A percentile compares a stretch with the other conserved stretches of the same genome.
These are phyloP conservation scores for Zymoseptoria tritici DNA, from an alignment of 2,329 filamentous ascomycete genomes.

Conservation along the genomic window DNA sequence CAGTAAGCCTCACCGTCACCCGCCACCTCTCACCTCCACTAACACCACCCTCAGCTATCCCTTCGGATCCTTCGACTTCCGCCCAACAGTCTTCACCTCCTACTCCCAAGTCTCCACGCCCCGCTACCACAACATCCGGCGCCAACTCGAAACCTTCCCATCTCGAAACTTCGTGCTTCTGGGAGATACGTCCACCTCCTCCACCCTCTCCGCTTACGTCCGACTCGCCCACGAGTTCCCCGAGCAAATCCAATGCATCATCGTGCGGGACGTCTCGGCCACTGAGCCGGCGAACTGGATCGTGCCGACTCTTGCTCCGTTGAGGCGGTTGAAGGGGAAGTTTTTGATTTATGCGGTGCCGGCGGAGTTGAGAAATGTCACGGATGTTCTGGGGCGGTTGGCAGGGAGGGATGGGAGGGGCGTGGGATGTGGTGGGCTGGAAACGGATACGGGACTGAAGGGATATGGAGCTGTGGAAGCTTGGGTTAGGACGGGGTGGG, in stretches of 20 bases:
- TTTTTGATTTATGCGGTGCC: background rate
- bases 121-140: conserved; percentile 10
- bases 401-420: background rate
- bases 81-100: conserved; percentile 13
- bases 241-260: conserved; percentile 20
- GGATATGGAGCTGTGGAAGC: background rate
- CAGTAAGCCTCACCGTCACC: background rate
- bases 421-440: background rate
- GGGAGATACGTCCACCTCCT: conserved; percentile 19
- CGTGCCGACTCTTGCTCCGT: background rate
- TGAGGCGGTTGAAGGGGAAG: background rate
- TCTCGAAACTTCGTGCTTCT: conserved; percentile 19
- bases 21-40: background rate
- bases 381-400: background rate
- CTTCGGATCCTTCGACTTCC: conserved; percentile 19
- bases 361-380: background rate
- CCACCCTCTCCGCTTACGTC: conserved; percentile 13
- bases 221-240: conserved; percentile 8
- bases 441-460: background rate
- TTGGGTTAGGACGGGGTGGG: background rate
- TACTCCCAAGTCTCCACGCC: conserved; percentile 4
- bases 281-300: conserved; percentile 19
- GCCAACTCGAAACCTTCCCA: conserved; percentile 18
- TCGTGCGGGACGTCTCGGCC: conserved; percentile 17
- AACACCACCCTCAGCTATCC: conserved; percentile 11